A percentile compares a stretch with the other conserved stretches of the same genome.
phyloP scores from a whole-genome alignment of 345 rosid genomes.

The Linum lewisii region DNA sequence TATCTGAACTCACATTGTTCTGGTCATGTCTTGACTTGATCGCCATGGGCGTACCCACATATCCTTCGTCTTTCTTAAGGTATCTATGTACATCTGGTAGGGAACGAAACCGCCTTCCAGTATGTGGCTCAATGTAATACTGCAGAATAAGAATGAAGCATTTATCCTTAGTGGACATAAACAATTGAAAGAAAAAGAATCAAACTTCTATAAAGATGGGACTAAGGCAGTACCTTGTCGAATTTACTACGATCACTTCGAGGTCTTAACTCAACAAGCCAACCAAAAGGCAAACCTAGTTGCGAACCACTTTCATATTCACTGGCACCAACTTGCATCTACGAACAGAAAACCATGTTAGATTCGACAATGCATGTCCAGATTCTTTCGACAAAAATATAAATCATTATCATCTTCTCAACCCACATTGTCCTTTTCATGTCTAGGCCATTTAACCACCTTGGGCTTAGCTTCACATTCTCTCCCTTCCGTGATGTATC shows the following conservation, averaged over 20 bases:
- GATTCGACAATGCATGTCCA: no score
- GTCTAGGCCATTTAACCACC: constrained; percentile 4
- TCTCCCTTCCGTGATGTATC: constrained; percentile 25
- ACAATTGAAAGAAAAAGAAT: no score
- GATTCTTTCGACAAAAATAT: no score
- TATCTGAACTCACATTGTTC: constrained; percentile 15
- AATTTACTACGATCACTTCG: constrained; percentile 13
- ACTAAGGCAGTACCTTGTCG: constrained; percentile 25
- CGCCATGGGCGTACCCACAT: no score
- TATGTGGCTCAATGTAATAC: no score
- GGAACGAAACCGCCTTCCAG: no score
- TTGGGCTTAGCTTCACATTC: not conserved
- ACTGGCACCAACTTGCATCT: constrained; percentile 15
- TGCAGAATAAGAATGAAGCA: no score
- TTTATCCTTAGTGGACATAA: no score
- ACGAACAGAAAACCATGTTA: not conserved
- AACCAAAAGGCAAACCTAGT: constrained; percentile 25
- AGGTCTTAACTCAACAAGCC: constrained; percentile 32
- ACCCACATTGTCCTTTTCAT: not conserved
- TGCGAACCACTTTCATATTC: constrained; percentile 7
- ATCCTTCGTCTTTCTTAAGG: no score
- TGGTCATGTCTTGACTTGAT: no score
- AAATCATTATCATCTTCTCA: not conserved
- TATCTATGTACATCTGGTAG: no score
- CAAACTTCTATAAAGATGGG: no score